Conservation (phyloP, 768 basidiomycete genomes). For the Calocera cornea region DNA sequence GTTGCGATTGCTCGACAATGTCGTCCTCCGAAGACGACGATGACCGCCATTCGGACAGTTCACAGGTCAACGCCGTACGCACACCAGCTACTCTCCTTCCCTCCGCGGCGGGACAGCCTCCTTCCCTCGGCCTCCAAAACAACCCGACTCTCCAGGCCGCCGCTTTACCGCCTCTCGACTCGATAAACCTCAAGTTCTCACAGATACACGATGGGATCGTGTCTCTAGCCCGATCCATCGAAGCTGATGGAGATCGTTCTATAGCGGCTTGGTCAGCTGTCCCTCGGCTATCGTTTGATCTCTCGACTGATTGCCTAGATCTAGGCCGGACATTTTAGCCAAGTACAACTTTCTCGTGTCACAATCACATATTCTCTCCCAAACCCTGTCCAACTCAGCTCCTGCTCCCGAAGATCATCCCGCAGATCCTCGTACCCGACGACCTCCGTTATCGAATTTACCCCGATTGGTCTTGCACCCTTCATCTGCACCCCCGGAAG, state of each 20-base stretch:
- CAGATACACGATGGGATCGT: neutral
- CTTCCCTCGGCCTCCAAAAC: neutral
- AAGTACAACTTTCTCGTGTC: conserved; percentile 78
- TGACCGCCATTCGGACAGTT: neutral
- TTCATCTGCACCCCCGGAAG: neutral
- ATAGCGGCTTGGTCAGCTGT: neutral
- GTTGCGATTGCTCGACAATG: neutral
- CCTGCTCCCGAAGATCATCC: neutral
- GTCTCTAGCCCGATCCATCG: conserved; percentile 35
- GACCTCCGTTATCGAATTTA: neutral
- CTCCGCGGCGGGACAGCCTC: neutral
- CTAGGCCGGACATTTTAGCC: conserved; percentile 76
- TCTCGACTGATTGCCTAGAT: conserved; percentile 21
- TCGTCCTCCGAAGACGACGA: conserved; percentile 1
- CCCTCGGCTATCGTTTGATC: neutral
- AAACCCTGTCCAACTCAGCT: conserved; percentile 32
- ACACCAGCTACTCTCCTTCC: neutral
- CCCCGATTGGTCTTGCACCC: neutral
- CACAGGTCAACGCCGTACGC: neutral
- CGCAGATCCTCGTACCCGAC: neutral
- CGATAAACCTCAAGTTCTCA: neutral
- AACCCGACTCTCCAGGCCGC: neutral
- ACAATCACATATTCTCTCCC: conserved; percentile 66
- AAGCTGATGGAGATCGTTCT: conserved; percentile 31
- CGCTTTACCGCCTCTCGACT: neutral